phyloP scores from a whole-genome alignment of 2,329 filamentous ascomycete species.

The Xylariaceae sp. region DNA sequence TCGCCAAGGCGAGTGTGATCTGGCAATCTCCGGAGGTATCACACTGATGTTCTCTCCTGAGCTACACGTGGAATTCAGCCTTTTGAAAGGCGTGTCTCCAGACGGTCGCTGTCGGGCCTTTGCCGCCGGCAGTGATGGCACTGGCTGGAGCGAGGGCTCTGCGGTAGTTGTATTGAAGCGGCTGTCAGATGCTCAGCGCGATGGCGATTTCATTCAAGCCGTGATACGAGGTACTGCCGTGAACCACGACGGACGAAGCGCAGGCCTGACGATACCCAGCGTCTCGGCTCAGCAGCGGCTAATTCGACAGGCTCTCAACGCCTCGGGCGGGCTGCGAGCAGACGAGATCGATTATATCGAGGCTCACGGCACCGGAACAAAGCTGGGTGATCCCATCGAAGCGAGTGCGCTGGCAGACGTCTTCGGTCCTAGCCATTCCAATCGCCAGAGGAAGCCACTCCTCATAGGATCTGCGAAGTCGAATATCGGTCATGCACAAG shows the following conservation, averaged over 20 bases:
- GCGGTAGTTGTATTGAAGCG: constrained; percentile 12
- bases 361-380: constrained; percentile 31
- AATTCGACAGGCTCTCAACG: constrained; percentile 16
- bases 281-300: constrained; percentile 20
- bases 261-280: constrained; percentile 16
- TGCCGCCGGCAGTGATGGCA: constrained; percentile 12
- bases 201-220: constrained; percentile 15
- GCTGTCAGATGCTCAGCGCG: constrained; percentile 16
- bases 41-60: constrained; percentile 16
- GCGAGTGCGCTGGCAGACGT: constrained; percentile 14
- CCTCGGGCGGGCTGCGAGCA: constrained; percentile 12
- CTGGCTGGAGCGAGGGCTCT: constrained; percentile 15
- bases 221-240: constrained; percentile 18
- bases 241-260: constrained; percentile 17
- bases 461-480: constrained; percentile 32
- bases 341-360: constrained; percentile 27
- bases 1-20: constrained; percentile 16
- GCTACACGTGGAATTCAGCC: constrained; percentile 17
- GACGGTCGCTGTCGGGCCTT: constrained; percentile 17
- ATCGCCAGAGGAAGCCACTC: constrained; percentile 14
- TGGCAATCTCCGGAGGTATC: constrained; percentile 15
- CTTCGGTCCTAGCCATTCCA: constrained; percentile 10
- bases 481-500: constrained; percentile 36
- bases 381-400: constrained; percentile 19
- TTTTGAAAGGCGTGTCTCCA: constrained; percentile 11